Conservation (phyloP, 805 yeast species). For the Candida vartiovaarae region DNA sequence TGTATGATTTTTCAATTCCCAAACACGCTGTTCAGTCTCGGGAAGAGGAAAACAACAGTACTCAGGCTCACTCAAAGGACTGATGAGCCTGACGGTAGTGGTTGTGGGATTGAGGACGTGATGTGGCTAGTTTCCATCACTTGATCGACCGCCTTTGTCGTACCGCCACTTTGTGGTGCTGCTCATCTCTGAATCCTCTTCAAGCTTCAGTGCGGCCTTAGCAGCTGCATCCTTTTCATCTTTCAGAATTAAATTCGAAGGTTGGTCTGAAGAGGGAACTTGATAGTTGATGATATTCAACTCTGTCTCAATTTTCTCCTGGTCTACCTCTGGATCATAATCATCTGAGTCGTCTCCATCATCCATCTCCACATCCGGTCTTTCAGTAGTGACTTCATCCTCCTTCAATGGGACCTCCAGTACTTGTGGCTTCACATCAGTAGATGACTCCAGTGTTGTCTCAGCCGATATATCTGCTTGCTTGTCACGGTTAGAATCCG, state of each 20-base stretch:
- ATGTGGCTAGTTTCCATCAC: neutral
- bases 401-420: neutral
- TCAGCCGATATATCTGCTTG: neutral
- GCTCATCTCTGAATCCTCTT: neutral
- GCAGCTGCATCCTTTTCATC: neutral
- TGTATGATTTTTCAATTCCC: slow-evolving; percentile 35
- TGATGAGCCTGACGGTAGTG: slow-evolving; percentile 7
- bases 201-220: neutral
- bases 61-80: slow-evolving; percentile 18
- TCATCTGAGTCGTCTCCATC: slow-evolving; percentile 11
- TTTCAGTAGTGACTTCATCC: neutral
- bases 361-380: neutral
- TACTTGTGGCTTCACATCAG: slow-evolving; percentile 2
- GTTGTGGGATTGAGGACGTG: slow-evolving; percentile 1
- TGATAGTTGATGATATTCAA: neutral
- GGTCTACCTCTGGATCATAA: slow-evolving; percentile 12
- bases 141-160: neutral
- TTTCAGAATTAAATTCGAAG: neutral
- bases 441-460: neutral
- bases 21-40: slow-evolving; percentile 34
- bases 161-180: neutral
- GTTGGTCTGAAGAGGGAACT: neutral
- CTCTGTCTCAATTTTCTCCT: neutral
- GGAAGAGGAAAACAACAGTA: slow-evolving; percentile 44
- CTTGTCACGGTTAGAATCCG: neutral